Base-by-base conservation (phyloP, 2,329 filamentous ascomycete genomes). In the Mollisiaceae sp. region DNA sequence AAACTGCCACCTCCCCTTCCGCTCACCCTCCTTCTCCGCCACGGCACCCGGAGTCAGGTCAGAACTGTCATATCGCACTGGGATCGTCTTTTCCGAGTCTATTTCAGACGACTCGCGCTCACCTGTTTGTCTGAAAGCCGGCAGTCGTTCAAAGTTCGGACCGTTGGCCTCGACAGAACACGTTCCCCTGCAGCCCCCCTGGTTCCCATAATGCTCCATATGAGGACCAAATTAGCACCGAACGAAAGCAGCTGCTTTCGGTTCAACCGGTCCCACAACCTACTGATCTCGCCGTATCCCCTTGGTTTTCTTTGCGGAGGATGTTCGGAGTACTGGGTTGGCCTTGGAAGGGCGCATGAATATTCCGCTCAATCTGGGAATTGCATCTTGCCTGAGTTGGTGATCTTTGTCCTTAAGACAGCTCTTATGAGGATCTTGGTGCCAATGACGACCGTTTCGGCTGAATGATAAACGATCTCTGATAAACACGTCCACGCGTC, bases 171-270 rank as follows among this genome's bases (percentile, higher is more conserved):
- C 22, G 24, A 38, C n/a, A 27, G 18, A 39, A 56, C 56, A 50
- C 32, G 41, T 52, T 69, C 66, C 68, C 64, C 68, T 60, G 24
- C 43, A 20, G 22, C 41, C 8, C 35, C 35, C 55, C 36, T 41
- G n/a, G 32, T 57, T 8, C 59, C 69, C 70, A 72, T 73, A 64
- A 72, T 60, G 62, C 62, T 71, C 67, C 65, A 73, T 57, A 72
- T 72, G 66, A 70, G 64, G 64, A 71, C 60, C 67, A 70, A 67
- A 71, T 72, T 72, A 69, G 64, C 63, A 69, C 61, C 60, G 62
- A 66, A 66, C 58, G 59, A 68, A 67, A 63, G 56, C 59, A 57
- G 59, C 62, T 60, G 57, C 57, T 43, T 64, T 56, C 4, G 57
- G 56, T 59, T 65, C 43, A 54, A 59, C 55, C 62, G 59, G 57